Percentiles rank a stretch among this genome's conserved stretches.
phyloP scores from a whole-genome alignment of 1,284 basidiomycete species.

The Neolentinus lepideus region DNA sequence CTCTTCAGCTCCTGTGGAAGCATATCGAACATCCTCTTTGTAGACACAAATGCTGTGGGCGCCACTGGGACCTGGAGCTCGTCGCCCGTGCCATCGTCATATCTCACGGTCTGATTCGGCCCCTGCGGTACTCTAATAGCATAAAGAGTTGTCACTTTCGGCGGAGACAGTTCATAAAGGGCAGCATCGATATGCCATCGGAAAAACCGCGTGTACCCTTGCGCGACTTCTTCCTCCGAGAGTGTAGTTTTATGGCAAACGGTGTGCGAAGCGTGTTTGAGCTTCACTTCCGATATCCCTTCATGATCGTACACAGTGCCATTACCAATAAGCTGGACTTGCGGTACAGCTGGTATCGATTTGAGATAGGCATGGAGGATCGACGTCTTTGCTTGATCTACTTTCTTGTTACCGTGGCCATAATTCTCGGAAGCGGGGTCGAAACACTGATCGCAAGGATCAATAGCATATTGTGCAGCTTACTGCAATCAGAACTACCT shows the following conservation, averaged over 20 bases:
- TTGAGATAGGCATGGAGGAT: slow-evolving; percentile 82
- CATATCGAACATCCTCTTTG: slow-evolving; percentile 82
- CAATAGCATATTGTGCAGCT: no score
- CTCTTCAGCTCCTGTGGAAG: slow-evolving; percentile 73
- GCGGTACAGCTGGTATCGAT: slow-evolving; percentile 78
- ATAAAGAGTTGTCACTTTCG: slow-evolving; percentile 85
- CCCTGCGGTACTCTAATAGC: slow-evolving; percentile 72
- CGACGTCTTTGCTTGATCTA: slow-evolving; percentile 59
- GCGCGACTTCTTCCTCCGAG: slow-evolving; percentile 67
- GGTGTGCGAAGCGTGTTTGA: slow-evolving; percentile 79
- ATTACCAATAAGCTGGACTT: slow-evolving; percentile 84
- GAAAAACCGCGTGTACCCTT: slow-evolving; percentile 80
- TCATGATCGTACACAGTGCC: slow-evolving; percentile 70
- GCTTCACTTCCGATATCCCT: slow-evolving; percentile 61
- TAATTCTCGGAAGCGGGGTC: slow-evolving; percentile 69
- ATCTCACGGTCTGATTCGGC: slow-evolving; percentile 59
- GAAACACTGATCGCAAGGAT: slow-evolving; percentile 43
- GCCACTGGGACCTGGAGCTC: slow-evolving; percentile 78
- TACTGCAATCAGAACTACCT: slow-evolving; percentile 36
- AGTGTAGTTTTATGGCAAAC: slow-evolving; percentile 87
- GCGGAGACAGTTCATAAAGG: slow-evolving; percentile 81
- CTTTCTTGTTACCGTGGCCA: slow-evolving; percentile 83
- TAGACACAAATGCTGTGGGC: slow-evolving; percentile 79
- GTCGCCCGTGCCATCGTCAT: slow-evolving; percentile 88
- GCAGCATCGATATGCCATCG: slow-evolving; percentile 95